These are phyloP conservation scores for Diaporthe capsici DNA, from an alignment of 2,329 filamentous ascomycete genomes.

Conservation along the genomic window DNA sequence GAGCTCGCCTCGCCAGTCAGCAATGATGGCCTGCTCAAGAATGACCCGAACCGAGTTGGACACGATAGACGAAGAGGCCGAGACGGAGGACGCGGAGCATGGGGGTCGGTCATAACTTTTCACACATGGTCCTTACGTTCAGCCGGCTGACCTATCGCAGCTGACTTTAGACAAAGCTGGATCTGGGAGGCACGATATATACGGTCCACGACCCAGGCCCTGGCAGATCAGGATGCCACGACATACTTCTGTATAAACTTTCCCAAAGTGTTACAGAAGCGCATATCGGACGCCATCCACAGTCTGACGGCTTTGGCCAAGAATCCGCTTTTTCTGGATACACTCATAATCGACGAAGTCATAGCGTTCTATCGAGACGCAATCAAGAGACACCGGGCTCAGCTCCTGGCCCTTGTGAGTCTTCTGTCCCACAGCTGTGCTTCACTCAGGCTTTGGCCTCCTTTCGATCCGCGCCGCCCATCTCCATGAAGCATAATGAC, in stretches of 20 bases:
- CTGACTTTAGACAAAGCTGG: conserved; percentile 33
- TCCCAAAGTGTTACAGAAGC: conserved; percentile 31
- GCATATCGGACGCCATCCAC: conserved; percentile 36
- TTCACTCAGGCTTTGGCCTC: not conserved
- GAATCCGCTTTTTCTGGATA: conserved; percentile 40
- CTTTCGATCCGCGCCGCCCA: not conserved
- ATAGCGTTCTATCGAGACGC: conserved; percentile 40
- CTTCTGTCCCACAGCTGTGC: not conserved
- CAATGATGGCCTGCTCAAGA: conserved; percentile 23
- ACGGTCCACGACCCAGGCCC: conserved; percentile 33
- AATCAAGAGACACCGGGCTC: conserved; percentile 39
- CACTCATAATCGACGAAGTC: conserved; percentile 41
- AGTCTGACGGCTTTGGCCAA: conserved; percentile 39
- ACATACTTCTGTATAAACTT: conserved; percentile 39
- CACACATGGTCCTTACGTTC: not conserved
- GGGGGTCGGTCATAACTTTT: not conserved
- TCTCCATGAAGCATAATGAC: too few relatives aligned
- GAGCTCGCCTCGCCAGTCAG: conserved; percentile 27
- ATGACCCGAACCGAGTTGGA: not conserved
- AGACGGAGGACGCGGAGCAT: not conserved
- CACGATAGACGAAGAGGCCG: conserved; percentile 11
- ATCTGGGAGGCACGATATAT: conserved; percentile 39
- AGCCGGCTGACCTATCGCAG: conserved; percentile 6
- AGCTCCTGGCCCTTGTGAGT: conserved; percentile 40
- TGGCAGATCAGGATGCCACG: conserved; percentile 36